Evolutionary conservation across 768 basidiomycete genomes (phyloP), one percentile per base, ranked within the genome.

Genomic region (Phaeotremella fagi): DNA sequence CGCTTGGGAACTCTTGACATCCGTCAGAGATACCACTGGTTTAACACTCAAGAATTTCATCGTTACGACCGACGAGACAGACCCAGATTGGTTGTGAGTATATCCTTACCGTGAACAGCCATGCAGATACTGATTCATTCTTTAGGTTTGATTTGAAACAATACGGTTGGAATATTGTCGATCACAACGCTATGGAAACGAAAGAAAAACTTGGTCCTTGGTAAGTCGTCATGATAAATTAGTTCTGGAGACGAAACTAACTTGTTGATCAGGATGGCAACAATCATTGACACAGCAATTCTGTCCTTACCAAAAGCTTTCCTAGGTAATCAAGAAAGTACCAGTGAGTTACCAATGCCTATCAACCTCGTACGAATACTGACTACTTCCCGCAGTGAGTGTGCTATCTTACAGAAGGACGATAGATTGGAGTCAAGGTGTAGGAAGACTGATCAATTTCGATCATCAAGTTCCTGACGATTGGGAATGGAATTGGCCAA

Each of bases 51-150:
- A 41, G 25, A 36, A 52, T 18, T 45, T 57, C 3, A 24, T 57
- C 33, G 50, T 44, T 14, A 57, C 56, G 6, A 50, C 50, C 12
- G 56, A 57, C 44, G 51, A 57, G 37, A 47, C 45, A 1, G 51
- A 57, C 44, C 56, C 45, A 2, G 44, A 25, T 11, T 57, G 56
- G 56, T 16, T 57, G 56, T 57, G 45, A 48, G 56, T 52, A 12
- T 24, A 4, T 27, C 33, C 50, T 44, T n/a, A n/a, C n/a, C n/a
- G n/a, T n/a, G n/a, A n/a, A n/a, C n/a, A n/a, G n/a, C n/a, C n/a
- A n/a, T n/a, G 45, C 16, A 24, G 2, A 16, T 27, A 46, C 2
- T n/a, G 7, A 7, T 33, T 16, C 6, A 20, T 15, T 11, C 20
- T 18, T 41, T 22, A 41, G 38, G 12, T 12, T 12, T 18, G 38